Evolutionary conservation across 2,329 filamentous ascomycete species (phyloP).

Genomic region (Fusarium sp.): DNA sequence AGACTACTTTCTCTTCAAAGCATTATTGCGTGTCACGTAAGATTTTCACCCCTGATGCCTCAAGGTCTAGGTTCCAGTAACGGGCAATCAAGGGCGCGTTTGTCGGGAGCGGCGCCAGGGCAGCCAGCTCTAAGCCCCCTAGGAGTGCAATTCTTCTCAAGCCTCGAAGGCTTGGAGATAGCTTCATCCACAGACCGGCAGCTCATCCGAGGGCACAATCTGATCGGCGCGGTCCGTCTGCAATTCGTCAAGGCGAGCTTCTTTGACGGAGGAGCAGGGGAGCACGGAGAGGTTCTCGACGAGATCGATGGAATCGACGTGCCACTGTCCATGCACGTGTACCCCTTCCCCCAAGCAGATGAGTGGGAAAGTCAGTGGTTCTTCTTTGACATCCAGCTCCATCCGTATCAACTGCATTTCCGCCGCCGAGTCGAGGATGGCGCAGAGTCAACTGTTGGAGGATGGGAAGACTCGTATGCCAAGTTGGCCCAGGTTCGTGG

Average conservation of each 20-base stretch:
- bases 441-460: constrained; percentile 1
- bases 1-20: not conserved
- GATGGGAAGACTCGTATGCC: constrained; percentile 6
- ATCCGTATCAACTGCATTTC: constrained; percentile 10
- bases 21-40: not conserved
- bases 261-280: constrained; percentile 12
- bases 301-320: constrained; percentile 9
- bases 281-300: constrained; percentile 7
- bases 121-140: constrained; percentile 10
- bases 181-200: constrained; percentile 11
- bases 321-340: constrained; percentile 14
- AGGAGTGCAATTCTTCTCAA: constrained; percentile 15
- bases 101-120: constrained; percentile 3
- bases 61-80: constrained; percentile 1
- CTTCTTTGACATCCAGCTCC: constrained; percentile 7
- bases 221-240: constrained; percentile 4
- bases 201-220: constrained; percentile 12
- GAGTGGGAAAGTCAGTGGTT: constrained; percentile 10
- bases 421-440: constrained; percentile 6
- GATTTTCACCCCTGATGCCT: not conserved
- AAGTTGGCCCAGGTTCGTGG: constrained; percentile 7
- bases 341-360: constrained; percentile 8
- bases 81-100: not conserved
- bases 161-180: constrained; percentile 14
- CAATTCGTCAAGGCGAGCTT: constrained; percentile 5